Conservation (phyloP, 179 eudicot species). For the Silene coronaria region DNA sequence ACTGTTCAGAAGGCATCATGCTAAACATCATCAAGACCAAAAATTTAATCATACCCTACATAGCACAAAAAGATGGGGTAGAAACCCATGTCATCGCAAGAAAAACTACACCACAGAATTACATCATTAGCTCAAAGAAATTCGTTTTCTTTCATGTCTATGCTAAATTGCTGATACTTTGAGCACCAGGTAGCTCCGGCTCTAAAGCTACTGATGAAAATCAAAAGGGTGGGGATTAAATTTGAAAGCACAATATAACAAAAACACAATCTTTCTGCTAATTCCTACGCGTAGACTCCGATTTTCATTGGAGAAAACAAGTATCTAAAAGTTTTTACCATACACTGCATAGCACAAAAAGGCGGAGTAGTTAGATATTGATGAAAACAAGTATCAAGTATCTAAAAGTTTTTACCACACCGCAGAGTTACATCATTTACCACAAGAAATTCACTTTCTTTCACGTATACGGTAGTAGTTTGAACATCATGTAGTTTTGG, state of each 20-base stretch:
- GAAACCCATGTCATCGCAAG: conserved; percentile 18
- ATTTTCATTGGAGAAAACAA: neutral
- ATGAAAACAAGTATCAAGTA: too few species aligned
- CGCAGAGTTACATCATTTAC: neutral
- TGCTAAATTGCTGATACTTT: neutral
- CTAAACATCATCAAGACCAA: conserved; percentile 30
- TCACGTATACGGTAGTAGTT: too few species aligned
- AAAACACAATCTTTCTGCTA: neutral
- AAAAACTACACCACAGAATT: conserved; percentile 9
- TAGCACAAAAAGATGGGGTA: conserved; percentile 12
- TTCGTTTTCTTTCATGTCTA: neutral
- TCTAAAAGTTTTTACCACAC: neutral
- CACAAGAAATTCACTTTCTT: too few species aligned
- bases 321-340: neutral
- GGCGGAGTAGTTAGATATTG: too few species aligned
- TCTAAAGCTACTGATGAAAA: neutral
- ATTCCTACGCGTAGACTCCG: neutral
- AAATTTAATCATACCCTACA: conserved; percentile 27
- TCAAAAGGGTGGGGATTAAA: neutral
- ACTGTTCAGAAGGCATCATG: conserved; percentile 53
- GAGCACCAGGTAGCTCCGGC: neutral
- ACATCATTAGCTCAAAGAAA: neutral
- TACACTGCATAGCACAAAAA: neutral
- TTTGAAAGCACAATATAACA: neutral
- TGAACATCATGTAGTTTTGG: too few species aligned